Conservation (phyloP, 768 basidiomycete species). For the Auricularia cornea region DNA sequence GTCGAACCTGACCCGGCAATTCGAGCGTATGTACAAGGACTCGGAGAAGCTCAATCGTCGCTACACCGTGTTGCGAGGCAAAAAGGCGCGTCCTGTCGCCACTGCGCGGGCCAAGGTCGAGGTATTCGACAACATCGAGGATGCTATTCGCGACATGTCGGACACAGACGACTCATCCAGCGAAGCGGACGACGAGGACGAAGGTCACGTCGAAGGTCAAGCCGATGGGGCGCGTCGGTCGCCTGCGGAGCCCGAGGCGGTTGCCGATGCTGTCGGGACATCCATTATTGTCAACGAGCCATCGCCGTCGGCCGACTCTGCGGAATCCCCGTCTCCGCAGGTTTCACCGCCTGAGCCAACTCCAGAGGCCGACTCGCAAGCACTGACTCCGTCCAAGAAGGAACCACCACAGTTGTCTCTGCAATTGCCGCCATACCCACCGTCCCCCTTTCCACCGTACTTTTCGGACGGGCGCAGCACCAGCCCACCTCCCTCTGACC, state of each 20-base stretch:
- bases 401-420: not conserved
- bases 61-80: constrained; percentile 80
- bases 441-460: constrained; percentile 34
- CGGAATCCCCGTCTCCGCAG: constrained; percentile 9
- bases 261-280: not conserved
- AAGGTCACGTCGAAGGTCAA: constrained; percentile 43
- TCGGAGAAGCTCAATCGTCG: constrained; percentile 66
- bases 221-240: constrained; percentile 18
- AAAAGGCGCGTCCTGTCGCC: constrained; percentile 82
- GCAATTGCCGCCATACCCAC: not conserved
- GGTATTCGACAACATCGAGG: constrained; percentile 80
- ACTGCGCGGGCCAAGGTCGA: constrained; percentile 83
- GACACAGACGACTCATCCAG: constrained; percentile 60
- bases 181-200: constrained; percentile 62
- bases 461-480: not conserved
- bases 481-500: constrained; percentile 44
- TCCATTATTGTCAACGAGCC: not conserved
- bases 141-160: constrained; percentile 78
- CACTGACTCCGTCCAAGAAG: constrained; percentile 11
- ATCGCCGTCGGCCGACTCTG: constrained; percentile 9
- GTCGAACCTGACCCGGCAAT: constrained; percentile 82
- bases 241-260: constrained; percentile 13
- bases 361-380: constrained; percentile 9
- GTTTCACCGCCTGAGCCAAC: constrained; percentile 2
- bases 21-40: constrained; percentile 74